Base-by-base conservation (phyloP, 164 flowering plant genomes). In the Vitis vinifera region DNA sequence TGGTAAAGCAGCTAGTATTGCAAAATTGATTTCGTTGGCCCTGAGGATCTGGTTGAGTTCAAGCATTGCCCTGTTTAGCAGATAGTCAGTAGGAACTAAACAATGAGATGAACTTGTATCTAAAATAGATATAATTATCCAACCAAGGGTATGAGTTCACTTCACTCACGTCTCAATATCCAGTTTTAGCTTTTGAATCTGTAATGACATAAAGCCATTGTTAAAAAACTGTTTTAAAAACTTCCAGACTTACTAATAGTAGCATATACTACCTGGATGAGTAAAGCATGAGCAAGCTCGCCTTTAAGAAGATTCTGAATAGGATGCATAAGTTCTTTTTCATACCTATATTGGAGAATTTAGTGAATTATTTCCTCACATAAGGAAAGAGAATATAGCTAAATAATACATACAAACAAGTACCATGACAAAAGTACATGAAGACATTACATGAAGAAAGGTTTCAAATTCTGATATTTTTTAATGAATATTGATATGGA, bases 21-120 rank as follows among this genome's bases (percentile, higher is more conserved):
- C 98, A 84, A 95, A 93, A 80, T 95, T 95, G 78, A 95, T 95
- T 79, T 95, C 97, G 76, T 95, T 95, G 69, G 99, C 98, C 78
- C 83, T 86, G 15, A 95, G 88, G 78, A 95, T 95, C 85, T 95
- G 98, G 78, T 93, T 79, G 57, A 95, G 81, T 76, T 95, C 99
- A 63, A 95, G 95, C 99, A 95, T 93, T 55, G 97, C 99, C 87
- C 99, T 95, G 88, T 73, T 63, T 4, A 74, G 51, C 76, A 65
- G 13, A 72, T 17, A 13, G 23, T 44, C 12, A 68, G 73, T 16
- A 82, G 58, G 27, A 71, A 59, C 37, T 57, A 31, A 4, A 68
- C 10, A 44, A 75, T 49, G 31, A 51, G 11, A 52, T 10, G 48
- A 69, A 53, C 29, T 14, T 29, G 48, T 17, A 10, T 51, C 10